phyloP scores from a whole-genome alignment of 179 eudicot species.

The Spergularia azorica region DNA sequence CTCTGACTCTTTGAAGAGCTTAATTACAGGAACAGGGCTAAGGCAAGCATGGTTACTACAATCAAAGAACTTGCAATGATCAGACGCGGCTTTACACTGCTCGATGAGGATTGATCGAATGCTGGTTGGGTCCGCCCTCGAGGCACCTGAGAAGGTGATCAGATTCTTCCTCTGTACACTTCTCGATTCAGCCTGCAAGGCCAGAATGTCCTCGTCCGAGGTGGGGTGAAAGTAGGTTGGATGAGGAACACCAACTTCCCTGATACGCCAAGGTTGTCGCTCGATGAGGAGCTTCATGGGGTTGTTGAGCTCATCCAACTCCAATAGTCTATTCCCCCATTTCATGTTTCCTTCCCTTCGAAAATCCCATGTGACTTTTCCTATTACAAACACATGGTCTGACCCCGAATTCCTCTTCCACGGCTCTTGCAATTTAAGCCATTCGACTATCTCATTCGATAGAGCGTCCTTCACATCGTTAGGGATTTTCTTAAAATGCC shows the following conservation, averaged over 20 bases:
- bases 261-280: conserved; percentile 66
- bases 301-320: conserved; percentile 54
- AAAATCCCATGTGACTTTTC: conserved; percentile 84
- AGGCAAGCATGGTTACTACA: conserved; percentile 44
- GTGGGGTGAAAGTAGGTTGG: conserved; percentile 80
- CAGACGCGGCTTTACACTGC: conserved; percentile 44
- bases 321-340: conserved; percentile 65
- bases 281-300: conserved; percentile 74
- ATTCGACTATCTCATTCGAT: conserved; percentile 50
- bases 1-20: conserved; percentile 60
- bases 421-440: conserved; percentile 48
- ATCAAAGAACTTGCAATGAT: conserved; percentile 43
- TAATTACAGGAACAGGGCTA: conserved; percentile 40
- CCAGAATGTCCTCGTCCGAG: conserved; percentile 50
- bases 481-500: conserved; percentile 63
- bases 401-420: conserved; percentile 59
- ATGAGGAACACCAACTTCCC: conserved; percentile 73
- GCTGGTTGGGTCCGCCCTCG: conserved; percentile 33
- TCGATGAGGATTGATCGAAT: conserved; percentile 56
- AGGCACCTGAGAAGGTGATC: conserved; percentile 67
- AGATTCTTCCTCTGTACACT: conserved; percentile 36
- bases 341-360: conserved; percentile 35
- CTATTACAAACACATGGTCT: conserved; percentile 73
- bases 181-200: conserved; percentile 49
- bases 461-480: conserved; percentile 58